Base-by-base conservation (phyloP, 306 rosid species). In the Cicer arietinum region DNA sequence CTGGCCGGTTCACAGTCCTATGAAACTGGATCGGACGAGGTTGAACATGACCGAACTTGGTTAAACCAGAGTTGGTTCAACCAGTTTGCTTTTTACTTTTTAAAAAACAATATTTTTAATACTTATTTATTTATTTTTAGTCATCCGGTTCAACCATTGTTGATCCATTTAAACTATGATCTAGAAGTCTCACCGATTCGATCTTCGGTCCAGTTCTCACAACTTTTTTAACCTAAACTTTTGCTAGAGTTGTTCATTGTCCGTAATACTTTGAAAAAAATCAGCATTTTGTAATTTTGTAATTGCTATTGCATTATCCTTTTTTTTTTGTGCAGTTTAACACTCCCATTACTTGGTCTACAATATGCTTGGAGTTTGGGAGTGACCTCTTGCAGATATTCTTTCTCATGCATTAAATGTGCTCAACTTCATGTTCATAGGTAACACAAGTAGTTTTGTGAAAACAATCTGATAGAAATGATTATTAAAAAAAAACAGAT, bases 351-450 rank as follows among this genome's bases (percentile, higher is more conserved):
- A 48, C 63, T 18, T 61, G 82, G 87, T 77, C 58, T 89, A 80
- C 84, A 40, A 37, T 87, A 79, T 80, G 82, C 87, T 63, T 81
- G 83, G 85, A 80, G 81, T 66, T 60, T 89, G 82, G 88, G 89
- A 69, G 48, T 80, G 76, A 69, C 63, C 61, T 83, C 85, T 61
- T 88, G 86, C 81, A 82, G 87, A 84, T 81, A 77, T 75, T 88
- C 73, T 59, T 63, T 89, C 62, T 73, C 79, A 44, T 84, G 78
- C 87, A 50, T 89, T 44, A 71, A 60, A 79, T 46, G 77, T 42
- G 76, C 81, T 58, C 84, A 85, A 37, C 71, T 58, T 80, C 77
- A 3, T 35, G 45, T 88, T 79, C 66, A 72, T 42, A 84, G 92
- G 96, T 87, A 88, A 84, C 72, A 71, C 54, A 71, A 48, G 59